Evolutionary conservation across 805 yeast species (phyloP), one percentile per base, ranked within the genome.

Genomic region (Nakazawaea ishiwadae): DNA sequence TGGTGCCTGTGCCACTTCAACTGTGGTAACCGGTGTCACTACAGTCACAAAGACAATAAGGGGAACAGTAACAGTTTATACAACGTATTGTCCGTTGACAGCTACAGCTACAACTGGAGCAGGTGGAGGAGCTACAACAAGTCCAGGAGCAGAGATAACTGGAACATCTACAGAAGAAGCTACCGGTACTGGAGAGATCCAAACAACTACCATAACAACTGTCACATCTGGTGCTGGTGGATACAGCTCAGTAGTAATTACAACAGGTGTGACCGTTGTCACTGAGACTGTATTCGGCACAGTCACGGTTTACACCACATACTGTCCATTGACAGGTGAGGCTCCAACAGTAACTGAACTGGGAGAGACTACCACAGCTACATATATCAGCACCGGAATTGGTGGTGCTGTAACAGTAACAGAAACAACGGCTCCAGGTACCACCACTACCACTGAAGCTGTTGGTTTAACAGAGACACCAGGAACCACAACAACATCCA

Each of bases 81-180:
- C 65, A 43, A 51, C 61, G 12, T 53, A 45, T 48, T 54, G 56
- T 40, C 59, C 59, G 37, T 40, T 39, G 14, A 51, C 56, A 19
- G 51, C 44, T 16, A 17, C 19, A 17, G n/a, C 21, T 17, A 31
- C 16, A 11, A 14, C 31, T 4, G 26, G 18, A 4, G 17, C 18
- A 11, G 5, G 17, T n/a, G 26, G 23, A 8, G 21, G 17, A 3
- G 24, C 20, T 4, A 31, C 24, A 17, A 11, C 35, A 17, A 17
- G 21, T 7, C 17, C 15, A 29, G 11, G 16, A 14, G 15, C 8
- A 12, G 31, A 11, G 6, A n/a, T n/a, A n/a, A n/a, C n/a, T n/a
- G 16, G 9, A 14, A 16, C 15, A 4, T 8, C 16, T 11, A 15
- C 31, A 14, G 12, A 3, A 24, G 12, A 24, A 24, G 27, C 27